Evolutionary conservation across 768 basidiomycete species (phyloP).

Genomic region (Leccinum incarnatum): DNA sequence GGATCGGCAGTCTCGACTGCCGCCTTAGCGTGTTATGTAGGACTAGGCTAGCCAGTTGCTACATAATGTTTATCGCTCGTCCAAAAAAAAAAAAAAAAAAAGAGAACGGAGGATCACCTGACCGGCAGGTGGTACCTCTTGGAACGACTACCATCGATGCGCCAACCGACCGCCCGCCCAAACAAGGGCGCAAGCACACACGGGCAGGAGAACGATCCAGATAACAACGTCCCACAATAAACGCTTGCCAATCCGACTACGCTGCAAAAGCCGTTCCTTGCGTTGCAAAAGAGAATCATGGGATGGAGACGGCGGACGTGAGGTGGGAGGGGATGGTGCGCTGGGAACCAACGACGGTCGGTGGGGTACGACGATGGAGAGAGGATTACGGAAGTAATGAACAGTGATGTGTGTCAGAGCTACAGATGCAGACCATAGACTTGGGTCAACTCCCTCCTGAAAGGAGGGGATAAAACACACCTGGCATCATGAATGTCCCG

Average conservation of each 20-base stretch:
- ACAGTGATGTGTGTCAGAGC: constrained; percentile 76
- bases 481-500: constrained; percentile 63
- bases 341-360: constrained; percentile 28
- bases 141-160: constrained; percentile 47
- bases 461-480: constrained; percentile 30
- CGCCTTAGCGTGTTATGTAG: no score
- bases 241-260: constrained; percentile 64
- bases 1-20: no score
- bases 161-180: constrained; percentile 57
- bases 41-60: no score
- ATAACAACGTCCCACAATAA: constrained; percentile 83
- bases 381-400: constrained; percentile 81
- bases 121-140: constrained; percentile 4
- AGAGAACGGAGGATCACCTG: no score
- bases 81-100: no score
- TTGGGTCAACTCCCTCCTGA: not conserved
- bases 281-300: constrained; percentile 75
- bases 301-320: constrained; percentile 28
- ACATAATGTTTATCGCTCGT: no score
- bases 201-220: constrained; percentile 67
- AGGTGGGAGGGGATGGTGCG: constrained; percentile 20
- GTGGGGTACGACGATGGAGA: constrained; percentile 77
- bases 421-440: constrained; percentile 16
- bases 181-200: constrained; percentile 51
- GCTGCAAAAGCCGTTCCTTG: constrained; percentile 85